Conservation (phyloP, 345 rosid genomes). For the Gossypium herbaceum region DNA sequence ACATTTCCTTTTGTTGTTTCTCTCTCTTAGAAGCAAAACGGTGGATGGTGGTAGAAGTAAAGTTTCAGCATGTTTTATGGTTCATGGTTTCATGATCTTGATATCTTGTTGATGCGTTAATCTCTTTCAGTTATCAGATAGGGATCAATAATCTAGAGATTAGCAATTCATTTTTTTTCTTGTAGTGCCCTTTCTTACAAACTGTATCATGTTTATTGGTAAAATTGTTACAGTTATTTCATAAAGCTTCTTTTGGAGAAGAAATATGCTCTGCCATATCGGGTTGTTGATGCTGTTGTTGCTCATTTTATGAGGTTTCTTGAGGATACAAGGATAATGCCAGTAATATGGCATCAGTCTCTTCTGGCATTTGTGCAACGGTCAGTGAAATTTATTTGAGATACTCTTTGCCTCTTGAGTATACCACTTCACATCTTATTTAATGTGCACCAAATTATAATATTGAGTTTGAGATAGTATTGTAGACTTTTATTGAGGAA, state of each 20-base stretch:
- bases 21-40: background rate
- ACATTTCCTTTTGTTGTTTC: background rate
- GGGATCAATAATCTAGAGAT: background rate
- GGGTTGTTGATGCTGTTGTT: constrained; percentile 75
- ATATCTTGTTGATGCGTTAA: background rate
- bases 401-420: background rate
- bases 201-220: background rate
- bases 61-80: background rate
- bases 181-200: background rate
- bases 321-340: constrained; percentile 79
- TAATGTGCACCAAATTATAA: background rate
- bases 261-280: constrained; percentile 83
- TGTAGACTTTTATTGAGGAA: background rate
- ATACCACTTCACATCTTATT: background rate
- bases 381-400: constrained; percentile 29
- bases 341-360: constrained; percentile 97
- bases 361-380: constrained; percentile 89
- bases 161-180: background rate
- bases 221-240: constrained; percentile 57
- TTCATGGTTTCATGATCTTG: background rate
- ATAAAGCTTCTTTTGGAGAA: constrained; percentile 88
- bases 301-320: constrained; percentile 79
- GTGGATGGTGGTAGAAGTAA: background rate
- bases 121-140: background rate
- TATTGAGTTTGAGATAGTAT: background rate